phyloP scores from a whole-genome alignment of 306 rosid species.

The Trifolium dubium region DNA sequence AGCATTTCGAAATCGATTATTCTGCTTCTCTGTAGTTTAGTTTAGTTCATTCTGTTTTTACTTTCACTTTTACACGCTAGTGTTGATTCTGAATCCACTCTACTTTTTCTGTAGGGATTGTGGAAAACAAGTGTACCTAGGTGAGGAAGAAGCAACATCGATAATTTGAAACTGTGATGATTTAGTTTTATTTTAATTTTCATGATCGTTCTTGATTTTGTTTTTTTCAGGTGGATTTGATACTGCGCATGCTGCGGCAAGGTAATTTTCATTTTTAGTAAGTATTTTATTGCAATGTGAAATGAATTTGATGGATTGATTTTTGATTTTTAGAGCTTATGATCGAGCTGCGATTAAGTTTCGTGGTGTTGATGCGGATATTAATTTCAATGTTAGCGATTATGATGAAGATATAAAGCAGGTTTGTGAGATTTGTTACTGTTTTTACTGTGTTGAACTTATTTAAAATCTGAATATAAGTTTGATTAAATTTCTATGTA shows the following conservation, averaged over 20 bases:
- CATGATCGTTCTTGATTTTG: conserved; percentile 15
- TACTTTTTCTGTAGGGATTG: conserved; percentile 68
- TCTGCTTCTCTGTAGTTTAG: conserved; percentile 1
- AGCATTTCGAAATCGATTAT: conserved; percentile 38
- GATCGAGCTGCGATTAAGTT: conserved; percentile 97
- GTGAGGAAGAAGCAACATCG: conserved; percentile 48
- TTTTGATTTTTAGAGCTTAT: conserved; percentile 62
- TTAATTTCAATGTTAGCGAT: conserved; percentile 75
- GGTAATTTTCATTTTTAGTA: conserved; percentile 47
- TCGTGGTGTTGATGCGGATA: conserved; percentile 90
- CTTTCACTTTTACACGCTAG: not conserved
- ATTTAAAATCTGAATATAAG: not conserved
- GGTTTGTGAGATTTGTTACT: conserved; percentile 42
- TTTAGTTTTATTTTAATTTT: not conserved
- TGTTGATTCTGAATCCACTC: conserved; percentile 26
- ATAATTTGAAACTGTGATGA: not conserved
- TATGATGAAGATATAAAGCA: conserved; percentile 86
- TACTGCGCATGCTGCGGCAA: conserved; percentile 91
- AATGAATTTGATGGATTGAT: not conserved
- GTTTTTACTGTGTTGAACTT: not conserved
- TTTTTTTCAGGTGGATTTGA: conserved; percentile 78
- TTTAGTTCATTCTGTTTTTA: not conserved
- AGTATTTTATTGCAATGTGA: not conserved
- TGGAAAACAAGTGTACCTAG: conserved; percentile 94
- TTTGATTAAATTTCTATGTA: conserved; percentile 37